Conservation (phyloP, 495 filamentous ascomycete species). For the Cryomyces minteri region DNA sequence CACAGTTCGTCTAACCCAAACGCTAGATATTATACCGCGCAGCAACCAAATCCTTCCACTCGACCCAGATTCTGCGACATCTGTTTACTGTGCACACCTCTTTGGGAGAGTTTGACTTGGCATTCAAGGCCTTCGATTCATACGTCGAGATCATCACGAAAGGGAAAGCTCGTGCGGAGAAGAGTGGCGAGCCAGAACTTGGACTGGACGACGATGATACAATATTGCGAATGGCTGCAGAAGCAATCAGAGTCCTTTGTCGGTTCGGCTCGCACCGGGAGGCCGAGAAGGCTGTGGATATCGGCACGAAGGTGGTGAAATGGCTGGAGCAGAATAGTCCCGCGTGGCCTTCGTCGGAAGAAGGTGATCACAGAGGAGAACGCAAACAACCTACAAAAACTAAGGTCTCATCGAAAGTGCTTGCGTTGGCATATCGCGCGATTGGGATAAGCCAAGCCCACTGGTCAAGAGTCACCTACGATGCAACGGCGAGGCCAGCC, state of each 20-base stretch:
- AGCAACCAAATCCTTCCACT: constrained; percentile 85
- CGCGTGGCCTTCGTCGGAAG: not conserved
- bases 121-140: constrained; percentile 69
- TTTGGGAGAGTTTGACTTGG: constrained; percentile 74
- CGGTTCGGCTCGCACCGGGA: constrained; percentile 55
- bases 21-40: constrained; percentile 62
- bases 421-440: constrained; percentile 57
- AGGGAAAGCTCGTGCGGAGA: constrained; percentile 61
- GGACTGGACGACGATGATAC: constrained; percentile 61
- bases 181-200: constrained; percentile 50
- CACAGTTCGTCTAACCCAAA: not conserved
- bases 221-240: constrained; percentile 53
- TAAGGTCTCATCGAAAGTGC: constrained; percentile 29
- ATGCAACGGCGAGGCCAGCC: constrained; percentile 45
- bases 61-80: constrained; percentile 66
- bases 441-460: constrained; percentile 69
- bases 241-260: constrained; percentile 65
- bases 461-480: constrained; percentile 65
- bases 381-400: not conserved
- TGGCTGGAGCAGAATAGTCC: constrained; percentile 34
- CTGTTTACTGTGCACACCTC: constrained; percentile 76
- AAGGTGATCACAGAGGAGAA: constrained; percentile 18
- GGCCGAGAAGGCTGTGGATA: constrained; percentile 53
- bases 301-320: constrained; percentile 45
- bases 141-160: constrained; percentile 74